Conservation (phyloP, 176 grass and related monocot genomes). For the Eragrostis curvula region DNA sequence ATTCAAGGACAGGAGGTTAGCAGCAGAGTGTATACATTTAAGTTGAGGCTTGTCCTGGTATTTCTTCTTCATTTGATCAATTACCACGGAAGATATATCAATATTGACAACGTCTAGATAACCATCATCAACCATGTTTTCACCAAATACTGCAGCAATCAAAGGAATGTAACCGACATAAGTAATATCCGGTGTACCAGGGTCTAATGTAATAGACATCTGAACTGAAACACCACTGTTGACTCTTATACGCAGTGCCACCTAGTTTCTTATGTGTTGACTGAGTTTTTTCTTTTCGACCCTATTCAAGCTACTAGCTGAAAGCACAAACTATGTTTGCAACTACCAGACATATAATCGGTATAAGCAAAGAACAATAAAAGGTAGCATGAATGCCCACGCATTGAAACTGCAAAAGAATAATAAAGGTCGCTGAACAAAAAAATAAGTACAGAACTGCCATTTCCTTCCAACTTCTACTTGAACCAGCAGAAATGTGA, state of each 20-base stretch:
- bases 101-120: slow-evolving; percentile 81
- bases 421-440: neutral
- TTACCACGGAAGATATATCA: slow-evolving; percentile 90
- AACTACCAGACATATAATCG: slow-evolving; percentile 1
- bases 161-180: slow-evolving; percentile 20
- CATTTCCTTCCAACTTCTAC: neutral
- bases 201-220: slow-evolving; percentile 15
- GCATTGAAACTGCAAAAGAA: slow-evolving; percentile 17
- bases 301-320: neutral
- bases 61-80: slow-evolving; percentile 89
- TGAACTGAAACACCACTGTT: neutral
- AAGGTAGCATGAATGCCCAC: neutral
- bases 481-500: neutral
- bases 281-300: neutral
- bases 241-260: neutral
- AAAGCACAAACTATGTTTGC: neutral
- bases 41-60: slow-evolving; percentile 66
- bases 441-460: neutral
- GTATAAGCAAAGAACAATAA: neutral
- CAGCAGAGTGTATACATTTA: slow-evolving; percentile 60
- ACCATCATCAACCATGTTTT: slow-evolving; percentile 77
- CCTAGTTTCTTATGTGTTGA: neutral
- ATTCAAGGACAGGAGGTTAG: slow-evolving; percentile 9
- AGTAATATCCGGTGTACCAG: slow-evolving; percentile 16
- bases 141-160: slow-evolving; percentile 69